These are phyloP conservation scores for Climacium dendroides DNA, from an alignment of 225 moss, liverwort and hornwort genomes.

Conservation along the genomic window DNA sequence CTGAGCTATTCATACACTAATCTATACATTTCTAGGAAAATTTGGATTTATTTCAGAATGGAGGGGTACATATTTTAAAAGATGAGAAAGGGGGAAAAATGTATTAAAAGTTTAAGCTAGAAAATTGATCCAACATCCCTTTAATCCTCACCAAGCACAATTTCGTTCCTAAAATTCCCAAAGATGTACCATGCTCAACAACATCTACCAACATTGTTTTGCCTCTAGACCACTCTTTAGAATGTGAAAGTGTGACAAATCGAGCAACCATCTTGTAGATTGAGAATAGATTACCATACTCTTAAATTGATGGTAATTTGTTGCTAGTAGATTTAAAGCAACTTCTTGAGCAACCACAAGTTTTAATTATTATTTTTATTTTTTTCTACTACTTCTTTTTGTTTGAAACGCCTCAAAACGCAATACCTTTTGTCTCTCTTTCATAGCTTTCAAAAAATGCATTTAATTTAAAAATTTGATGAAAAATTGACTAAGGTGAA, in stretches of 20 bases:
- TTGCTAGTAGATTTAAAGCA: too few species aligned
- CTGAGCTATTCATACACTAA: too few species aligned
- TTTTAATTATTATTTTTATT: not conserved
- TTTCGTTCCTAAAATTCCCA: not conserved
- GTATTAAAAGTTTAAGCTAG: not conserved
- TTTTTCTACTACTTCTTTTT: not conserved
- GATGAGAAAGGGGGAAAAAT: not conserved
- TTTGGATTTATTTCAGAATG: too few species aligned
- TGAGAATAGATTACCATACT: not conserved
- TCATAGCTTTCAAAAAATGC: not conserved
- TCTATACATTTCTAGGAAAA: too few species aligned
- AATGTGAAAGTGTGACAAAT: rapidly evolving
- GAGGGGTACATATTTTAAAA: too few species aligned
- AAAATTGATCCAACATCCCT: not conserved
- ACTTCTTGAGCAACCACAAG: not conserved
- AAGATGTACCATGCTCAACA: not conserved
- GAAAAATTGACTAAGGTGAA: not conserved
- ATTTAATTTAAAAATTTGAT: not conserved
- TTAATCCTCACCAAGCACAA: rapidly evolving
- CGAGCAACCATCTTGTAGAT: rapidly evolving
- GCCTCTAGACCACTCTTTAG: rapidly evolving
- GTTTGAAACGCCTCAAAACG: not conserved
- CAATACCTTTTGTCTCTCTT: not conserved
- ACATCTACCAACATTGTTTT: not conserved
- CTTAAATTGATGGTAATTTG: not conserved